Evolutionary conservation across 2,329 filamentous ascomycete genomes (phyloP), one percentile per base, ranked within the genome.

Genomic region (Exophiala sp.): DNA sequence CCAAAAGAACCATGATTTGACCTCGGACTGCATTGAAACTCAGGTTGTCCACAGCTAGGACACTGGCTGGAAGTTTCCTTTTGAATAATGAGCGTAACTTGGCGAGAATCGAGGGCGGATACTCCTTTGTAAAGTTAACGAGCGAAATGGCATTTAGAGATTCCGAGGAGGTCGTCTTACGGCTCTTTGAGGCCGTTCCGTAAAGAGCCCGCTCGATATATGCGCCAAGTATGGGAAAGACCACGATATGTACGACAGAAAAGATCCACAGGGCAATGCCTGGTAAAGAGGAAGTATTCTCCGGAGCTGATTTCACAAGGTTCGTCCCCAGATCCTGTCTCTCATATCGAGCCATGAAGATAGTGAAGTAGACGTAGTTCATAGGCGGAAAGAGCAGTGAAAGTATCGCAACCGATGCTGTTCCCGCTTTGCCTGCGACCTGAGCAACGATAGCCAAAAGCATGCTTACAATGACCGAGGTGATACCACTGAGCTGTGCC

Each of bases 401-500:
- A 10, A 95, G 75, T 3, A 89, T 74, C 5, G 81, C 78, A 2
- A 92, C 87, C 1, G 83, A 78, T 1, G 74, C 83, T 0, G 85
- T 88, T 7, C 72, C 75, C 3, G 83, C 82, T 1, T 77, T 78
- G 0, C 80, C 83, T 14, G 89, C 75, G 12, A 89, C 83, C 69
- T 96, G 91, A 0, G 90, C 86, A 18, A 96, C 75, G 62, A 96
- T 88, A 12, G 87, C 91, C 1, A 96, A 76, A 2, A 95, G 72
- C 21, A 95, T 79, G 10, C 83, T 85, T 14, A 82, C 72, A 21
- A 96, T 85, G 7, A 87, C 86, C 38, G 88, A 80, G 0, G 84
- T 83, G 58, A 95, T 92, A 24, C 92, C 91, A 53, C 88, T 94
- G 3, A 96, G 81, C 69, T 96, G 91, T 0, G 91, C 86, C 66